Percentiles rank a stretch among this genome's conserved stretches.
Evolutionary conservation across 2,329 filamentous ascomycete genomes (phyloP).

Genomic region (Apiospora aurea): DNA sequence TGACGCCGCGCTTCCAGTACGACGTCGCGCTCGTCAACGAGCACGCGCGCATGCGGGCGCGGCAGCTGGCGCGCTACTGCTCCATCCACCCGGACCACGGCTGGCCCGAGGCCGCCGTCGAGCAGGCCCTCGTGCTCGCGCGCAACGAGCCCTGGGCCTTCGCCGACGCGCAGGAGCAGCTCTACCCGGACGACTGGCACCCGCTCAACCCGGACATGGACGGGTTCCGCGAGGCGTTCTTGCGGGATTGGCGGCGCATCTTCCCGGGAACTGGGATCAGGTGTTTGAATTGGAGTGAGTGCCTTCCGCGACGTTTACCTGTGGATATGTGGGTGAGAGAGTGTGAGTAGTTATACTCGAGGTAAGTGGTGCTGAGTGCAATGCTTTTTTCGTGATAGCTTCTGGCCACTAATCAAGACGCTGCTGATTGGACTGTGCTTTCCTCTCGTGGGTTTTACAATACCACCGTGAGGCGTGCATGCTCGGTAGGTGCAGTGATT

Average conservation of each 20-base stretch:
- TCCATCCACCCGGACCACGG: not conserved
- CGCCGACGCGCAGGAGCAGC: not conserved
- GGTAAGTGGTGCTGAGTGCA: not conserved
- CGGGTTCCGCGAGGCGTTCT: not conserved
- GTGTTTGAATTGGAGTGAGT: not conserved
- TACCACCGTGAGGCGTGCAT: not conserved
- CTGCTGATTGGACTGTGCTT: not conserved
- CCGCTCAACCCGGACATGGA: not conserved
- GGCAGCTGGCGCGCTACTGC: not conserved
- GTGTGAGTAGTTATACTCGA: not conserved
- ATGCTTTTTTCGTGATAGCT: not conserved
- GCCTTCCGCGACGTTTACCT: not conserved
- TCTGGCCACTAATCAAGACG: not conserved
- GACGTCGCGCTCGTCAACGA: not conserved
- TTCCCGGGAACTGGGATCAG: not conserved
- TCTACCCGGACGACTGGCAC: not conserved
- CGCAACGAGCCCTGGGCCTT: not conserved
- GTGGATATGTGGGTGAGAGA: not conserved
- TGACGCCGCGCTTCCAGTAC: not conserved
- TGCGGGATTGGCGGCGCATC: not conserved
- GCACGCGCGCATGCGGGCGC: not conserved
- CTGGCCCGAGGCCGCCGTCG: not conserved
- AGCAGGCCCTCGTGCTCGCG: not conserved
- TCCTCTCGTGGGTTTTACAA: not conserved
- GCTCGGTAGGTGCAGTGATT: not conserved